Conservation (phyloP, 2,329 filamentous ascomycete genomes). For the Penicillium brasilianum region DNA sequence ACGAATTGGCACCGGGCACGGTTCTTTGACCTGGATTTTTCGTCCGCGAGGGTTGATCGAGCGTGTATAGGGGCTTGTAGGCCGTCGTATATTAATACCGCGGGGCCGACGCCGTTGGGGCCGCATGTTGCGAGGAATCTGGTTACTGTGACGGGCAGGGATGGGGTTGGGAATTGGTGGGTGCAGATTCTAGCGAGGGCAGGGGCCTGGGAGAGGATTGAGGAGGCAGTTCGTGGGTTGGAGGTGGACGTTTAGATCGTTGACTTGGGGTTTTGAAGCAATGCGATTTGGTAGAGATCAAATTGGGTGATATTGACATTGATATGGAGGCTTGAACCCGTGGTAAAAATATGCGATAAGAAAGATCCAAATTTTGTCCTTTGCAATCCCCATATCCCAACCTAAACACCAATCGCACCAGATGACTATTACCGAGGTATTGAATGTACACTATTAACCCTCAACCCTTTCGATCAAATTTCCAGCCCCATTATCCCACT, state of each 20-base stretch:
- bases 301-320: not conserved
- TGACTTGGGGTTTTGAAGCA: not conserved
- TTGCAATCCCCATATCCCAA: not conserved
- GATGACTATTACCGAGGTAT: not conserved
- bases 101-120: not conserved
- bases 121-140: constrained; percentile 1
- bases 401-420: not conserved
- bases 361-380: not conserved
- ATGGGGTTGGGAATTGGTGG: constrained; percentile 7
- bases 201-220: constrained; percentile 4
- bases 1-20: constrained; percentile 7
- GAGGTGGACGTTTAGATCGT: not conserved
- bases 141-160: constrained; percentile 1
- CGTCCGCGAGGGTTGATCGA: not conserved
- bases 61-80: not conserved
- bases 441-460: not conserved
- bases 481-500: constrained; percentile 17
- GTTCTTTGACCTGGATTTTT: constrained; percentile 2
- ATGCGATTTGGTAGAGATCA: not conserved
- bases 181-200: constrained; percentile 4
- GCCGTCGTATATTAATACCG: constrained; percentile 4
- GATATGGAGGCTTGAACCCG: not conserved
- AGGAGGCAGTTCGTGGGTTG: constrained; percentile 1
- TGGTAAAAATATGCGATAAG: not conserved
- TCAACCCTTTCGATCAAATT: not conserved